Evolutionary conservation across 495 filamentous ascomycete species (phyloP).

Genomic region (Aspergillus nanangensis): DNA sequence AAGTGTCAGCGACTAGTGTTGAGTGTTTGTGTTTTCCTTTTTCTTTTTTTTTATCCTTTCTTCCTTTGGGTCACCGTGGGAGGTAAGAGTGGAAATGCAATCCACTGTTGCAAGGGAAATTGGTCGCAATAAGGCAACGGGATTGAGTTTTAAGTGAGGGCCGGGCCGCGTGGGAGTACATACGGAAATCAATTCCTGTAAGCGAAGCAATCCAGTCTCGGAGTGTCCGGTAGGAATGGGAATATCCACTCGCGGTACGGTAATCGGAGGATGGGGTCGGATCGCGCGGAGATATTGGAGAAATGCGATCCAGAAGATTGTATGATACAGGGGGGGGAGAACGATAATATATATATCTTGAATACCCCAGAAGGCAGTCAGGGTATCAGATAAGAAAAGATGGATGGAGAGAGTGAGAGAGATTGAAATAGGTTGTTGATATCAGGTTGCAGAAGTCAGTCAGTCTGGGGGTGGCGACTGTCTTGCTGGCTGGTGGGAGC

Average conservation of each 20-base stretch:
- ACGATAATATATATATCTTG: no score
- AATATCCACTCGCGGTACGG: not conserved
- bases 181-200: constrained; percentile 1
- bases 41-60: no score
- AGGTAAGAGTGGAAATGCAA: not conserved
- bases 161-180: constrained; percentile 13
- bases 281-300: not conserved
- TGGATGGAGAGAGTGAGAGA: not conserved
- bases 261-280: not conserved
- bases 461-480: not conserved
- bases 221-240: not conserved
- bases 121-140: not conserved
- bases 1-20: not conserved
- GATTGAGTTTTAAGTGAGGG: constrained; percentile 9
- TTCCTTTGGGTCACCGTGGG: no score
- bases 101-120: not conserved
- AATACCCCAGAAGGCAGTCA: no score
- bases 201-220: not conserved
- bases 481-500: not conserved
- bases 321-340: no score
- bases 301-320: not conserved
- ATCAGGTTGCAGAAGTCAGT: not conserved
- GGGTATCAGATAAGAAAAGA: not conserved
- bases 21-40: not conserved
- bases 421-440: not conserved